A percentile compares a stretch with the other conserved stretches of the same genome.
These are phyloP conservation scores for Trichoderma lentiforme DNA, from an alignment of 2,329 filamentous ascomycete species.

Conservation along the genomic window DNA sequence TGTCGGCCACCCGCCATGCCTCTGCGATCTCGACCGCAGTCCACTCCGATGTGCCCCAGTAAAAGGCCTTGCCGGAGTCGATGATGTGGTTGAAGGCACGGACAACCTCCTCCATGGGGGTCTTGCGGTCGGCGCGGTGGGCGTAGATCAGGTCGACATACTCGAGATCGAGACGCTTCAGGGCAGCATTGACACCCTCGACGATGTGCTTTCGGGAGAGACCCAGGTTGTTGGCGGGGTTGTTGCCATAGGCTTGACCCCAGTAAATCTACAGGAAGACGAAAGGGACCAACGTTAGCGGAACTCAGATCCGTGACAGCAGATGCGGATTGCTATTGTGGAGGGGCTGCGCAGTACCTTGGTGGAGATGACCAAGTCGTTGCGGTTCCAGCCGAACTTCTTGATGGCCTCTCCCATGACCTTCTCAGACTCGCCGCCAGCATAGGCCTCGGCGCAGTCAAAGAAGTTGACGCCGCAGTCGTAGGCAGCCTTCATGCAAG, in stretches of 20 bases:
- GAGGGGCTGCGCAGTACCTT: slow-evolving; percentile 39
- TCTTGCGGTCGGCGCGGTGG: slow-evolving; percentile 64
- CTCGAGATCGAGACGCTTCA: slow-evolving; percentile 54
- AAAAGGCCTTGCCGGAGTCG: slow-evolving; percentile 63
- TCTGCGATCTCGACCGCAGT: slow-evolving; percentile 62
- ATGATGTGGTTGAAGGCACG: slow-evolving; percentile 70
- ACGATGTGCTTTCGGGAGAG: slow-evolving; percentile 68
- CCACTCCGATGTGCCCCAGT: slow-evolving; percentile 71
- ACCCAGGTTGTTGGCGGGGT: slow-evolving; percentile 63
- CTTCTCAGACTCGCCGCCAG: slow-evolving; percentile 58
- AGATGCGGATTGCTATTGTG: not conserved
- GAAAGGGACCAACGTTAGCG: not conserved
- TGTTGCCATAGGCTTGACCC: slow-evolving; percentile 58
- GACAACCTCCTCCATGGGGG: slow-evolving; percentile 68
- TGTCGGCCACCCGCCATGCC: slow-evolving; percentile 59
- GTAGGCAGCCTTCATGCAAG: slow-evolving; percentile 60
- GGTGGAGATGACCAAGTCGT: slow-evolving; percentile 60
- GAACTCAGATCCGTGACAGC: not conserved
- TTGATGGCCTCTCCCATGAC: slow-evolving; percentile 60
- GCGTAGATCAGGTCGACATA: slow-evolving; percentile 69
- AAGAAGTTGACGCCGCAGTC: slow-evolving; percentile 62
- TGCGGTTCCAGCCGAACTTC: slow-evolving; percentile 59
- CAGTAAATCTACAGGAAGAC: slow-evolving; percentile 54
- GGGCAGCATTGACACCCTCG: slow-evolving; percentile 59
- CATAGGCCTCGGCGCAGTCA: slow-evolving; percentile 57